These are phyloP conservation scores for Tilletiaria anomala DNA, from an alignment of 1,284 basidiomycete species.

Conservation along the genomic window DNA sequence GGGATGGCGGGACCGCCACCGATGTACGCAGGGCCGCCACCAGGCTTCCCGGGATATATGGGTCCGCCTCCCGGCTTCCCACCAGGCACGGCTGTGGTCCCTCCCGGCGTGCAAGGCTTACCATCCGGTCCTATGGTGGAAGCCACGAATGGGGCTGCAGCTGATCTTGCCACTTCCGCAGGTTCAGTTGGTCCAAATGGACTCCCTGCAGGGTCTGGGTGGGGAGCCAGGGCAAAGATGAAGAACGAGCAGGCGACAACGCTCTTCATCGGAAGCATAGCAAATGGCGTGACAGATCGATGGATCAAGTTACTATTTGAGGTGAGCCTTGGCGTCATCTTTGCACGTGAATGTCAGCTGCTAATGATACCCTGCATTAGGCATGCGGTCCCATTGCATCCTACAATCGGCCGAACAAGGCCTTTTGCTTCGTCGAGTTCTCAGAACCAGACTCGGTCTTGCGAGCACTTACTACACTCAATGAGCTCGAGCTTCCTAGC, in stretches of 20 bases:
- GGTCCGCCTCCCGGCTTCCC: too few species aligned
- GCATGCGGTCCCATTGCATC: conserved; percentile 73
- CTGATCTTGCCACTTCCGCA: too few species aligned
- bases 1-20: too few species aligned
- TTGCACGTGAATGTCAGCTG: neutral
- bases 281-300: conserved; percentile 72
- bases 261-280: conserved; percentile 86
- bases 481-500: conserved; percentile 56
- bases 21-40: too few species aligned
- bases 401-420: conserved; percentile 80
- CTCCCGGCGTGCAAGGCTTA: too few species aligned
- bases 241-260: conserved; percentile 47
- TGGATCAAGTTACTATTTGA: conserved; percentile 58
- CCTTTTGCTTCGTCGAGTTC: conserved; percentile 85
- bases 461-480: conserved; percentile 62
- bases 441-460: conserved; percentile 76
- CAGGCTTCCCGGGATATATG: too few species aligned
- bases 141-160: too few species aligned
- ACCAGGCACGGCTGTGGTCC: too few species aligned
- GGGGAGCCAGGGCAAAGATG: too few species aligned
- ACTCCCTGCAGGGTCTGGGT: too few species aligned
- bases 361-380: conserved; percentile 41
- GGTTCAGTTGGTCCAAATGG: too few species aligned
- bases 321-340: conserved; percentile 47
- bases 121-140: too few species aligned